Conservation (phyloP, 352 stramenopile genomes). For the Phytopythium ostracodes region DNA sequence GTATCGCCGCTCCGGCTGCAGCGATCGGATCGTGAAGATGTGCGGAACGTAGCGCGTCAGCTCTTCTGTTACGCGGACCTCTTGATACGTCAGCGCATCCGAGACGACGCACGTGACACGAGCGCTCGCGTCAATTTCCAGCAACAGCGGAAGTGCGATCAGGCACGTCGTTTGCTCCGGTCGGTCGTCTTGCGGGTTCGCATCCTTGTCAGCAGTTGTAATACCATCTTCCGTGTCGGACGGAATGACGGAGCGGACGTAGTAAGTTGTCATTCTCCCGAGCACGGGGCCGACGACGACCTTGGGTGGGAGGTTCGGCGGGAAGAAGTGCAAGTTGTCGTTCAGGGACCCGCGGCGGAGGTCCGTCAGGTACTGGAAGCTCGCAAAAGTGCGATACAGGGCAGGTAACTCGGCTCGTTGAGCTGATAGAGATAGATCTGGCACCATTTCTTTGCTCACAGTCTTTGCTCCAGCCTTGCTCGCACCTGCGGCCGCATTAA, state of each 20-base stretch:
- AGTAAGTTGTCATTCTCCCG: conserved; percentile 27
- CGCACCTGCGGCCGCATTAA: not conserved
- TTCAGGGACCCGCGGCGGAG: conserved; percentile 44
- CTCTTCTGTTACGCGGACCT: conserved; percentile 30
- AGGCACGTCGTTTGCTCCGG: conserved; percentile 11
- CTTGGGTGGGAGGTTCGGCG: conserved; percentile 31
- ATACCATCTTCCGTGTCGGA: conserved; percentile 10
- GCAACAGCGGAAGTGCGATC: conserved; percentile 44
- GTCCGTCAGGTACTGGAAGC: conserved; percentile 57
- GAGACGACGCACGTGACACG: conserved; percentile 54
- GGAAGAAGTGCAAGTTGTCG: conserved; percentile 54
- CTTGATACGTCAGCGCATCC: conserved; percentile 54
- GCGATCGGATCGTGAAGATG: conserved; percentile 41
- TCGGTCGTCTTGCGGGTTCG: conserved; percentile 5
- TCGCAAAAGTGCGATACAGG: conserved; percentile 34
- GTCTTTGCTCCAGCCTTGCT: not conserved
- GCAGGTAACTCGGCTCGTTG: not conserved
- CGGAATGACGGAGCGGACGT: not conserved
- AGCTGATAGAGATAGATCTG: not conserved
- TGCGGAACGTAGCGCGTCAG: conserved; percentile 28
- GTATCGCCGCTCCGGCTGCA: conserved; percentile 56
- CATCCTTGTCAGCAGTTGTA: conserved; percentile 1
- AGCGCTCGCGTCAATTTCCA: conserved; percentile 58
- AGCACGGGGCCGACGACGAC: conserved; percentile 53
- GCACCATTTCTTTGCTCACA: not conserved